Conservation (phyloP, 768 basidiomycete species). For the Fomitopsis pulvina region DNA sequence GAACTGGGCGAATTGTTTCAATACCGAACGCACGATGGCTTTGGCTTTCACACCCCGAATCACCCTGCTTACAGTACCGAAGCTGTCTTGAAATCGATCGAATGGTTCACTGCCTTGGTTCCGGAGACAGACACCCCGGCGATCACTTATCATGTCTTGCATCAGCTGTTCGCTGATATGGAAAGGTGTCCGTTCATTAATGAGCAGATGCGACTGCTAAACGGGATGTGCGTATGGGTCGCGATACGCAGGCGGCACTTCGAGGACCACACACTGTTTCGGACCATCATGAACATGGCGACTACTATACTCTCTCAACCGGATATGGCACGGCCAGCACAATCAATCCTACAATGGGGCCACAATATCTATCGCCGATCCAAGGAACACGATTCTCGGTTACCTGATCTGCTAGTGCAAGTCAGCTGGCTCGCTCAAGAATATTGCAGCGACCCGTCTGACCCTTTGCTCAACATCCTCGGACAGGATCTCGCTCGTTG, state of each 20-base stretch:
- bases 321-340: slow-evolving; percentile 61
- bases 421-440: slow-evolving; percentile 57
- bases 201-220: slow-evolving; percentile 73
- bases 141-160: slow-evolving; percentile 72
- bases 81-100: slow-evolving; percentile 47
- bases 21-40: slow-evolving; percentile 43
- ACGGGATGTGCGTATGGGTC: slow-evolving; percentile 69
- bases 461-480: slow-evolving; percentile 24
- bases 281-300: slow-evolving; percentile 61
- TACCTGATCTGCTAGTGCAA: slow-evolving; percentile 66
- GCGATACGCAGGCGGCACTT: slow-evolving; percentile 53
- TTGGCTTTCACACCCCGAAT: slow-evolving; percentile 56
- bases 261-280: slow-evolving; percentile 51
- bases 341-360: slow-evolving; percentile 77
- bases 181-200: slow-evolving; percentile 69
- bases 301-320: slow-evolving; percentile 57
- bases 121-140: slow-evolving; percentile 41
- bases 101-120: slow-evolving; percentile 47
- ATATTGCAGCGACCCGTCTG: slow-evolving; percentile 31
- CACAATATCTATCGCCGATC: slow-evolving; percentile 44
- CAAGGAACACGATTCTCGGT: slow-evolving; percentile 38
- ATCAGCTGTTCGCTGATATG: slow-evolving; percentile 62
- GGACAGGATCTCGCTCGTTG: slow-evolving; percentile 50
- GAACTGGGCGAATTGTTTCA: slow-evolving; percentile 46
- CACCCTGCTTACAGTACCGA: slow-evolving; percentile 49